These are phyloP conservation scores for Pseudopithomyces maydicus DNA, from an alignment of 2,329 filamentous ascomycete species.

Conservation along the genomic window DNA sequence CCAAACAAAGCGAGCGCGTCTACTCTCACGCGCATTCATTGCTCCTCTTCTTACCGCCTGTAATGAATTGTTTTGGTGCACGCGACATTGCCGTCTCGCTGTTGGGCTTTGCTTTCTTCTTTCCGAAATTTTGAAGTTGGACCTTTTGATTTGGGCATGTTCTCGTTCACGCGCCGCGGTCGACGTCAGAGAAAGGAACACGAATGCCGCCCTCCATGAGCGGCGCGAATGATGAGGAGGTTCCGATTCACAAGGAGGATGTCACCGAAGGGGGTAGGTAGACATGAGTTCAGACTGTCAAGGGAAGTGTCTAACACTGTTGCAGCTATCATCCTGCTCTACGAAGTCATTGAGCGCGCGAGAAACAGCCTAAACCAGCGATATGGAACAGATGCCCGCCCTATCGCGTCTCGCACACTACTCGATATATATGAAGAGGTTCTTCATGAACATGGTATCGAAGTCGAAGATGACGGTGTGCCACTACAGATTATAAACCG, in stretches of 20 bases:
- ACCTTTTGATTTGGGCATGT: constrained; percentile 34
- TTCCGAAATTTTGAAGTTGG: not conserved
- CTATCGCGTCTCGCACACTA: constrained; percentile 65
- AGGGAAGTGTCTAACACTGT: not conserved
- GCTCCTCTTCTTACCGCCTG: constrained; percentile 21
- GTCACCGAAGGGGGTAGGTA: constrained; percentile 42
- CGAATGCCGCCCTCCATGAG: constrained; percentile 51
- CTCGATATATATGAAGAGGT: constrained; percentile 81
- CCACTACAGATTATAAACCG: constrained; percentile 80
- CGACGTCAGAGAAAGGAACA: constrained; percentile 40
- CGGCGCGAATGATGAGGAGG: constrained; percentile 42
- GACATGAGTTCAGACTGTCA: not conserved
- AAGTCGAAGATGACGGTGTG: constrained; percentile 74
- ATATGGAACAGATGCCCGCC: constrained; percentile 53
- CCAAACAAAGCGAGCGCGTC: constrained; percentile 35
- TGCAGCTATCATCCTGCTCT: constrained; percentile 77
- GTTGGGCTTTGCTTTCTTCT: constrained; percentile 7
- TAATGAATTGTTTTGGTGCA: constrained; percentile 29
- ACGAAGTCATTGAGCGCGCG: constrained; percentile 75
- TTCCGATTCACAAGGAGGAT: constrained; percentile 45
- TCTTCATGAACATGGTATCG: constrained; percentile 71
- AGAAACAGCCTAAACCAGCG: constrained; percentile 63
- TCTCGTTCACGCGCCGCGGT: constrained; percentile 45
- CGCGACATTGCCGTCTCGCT: not conserved
- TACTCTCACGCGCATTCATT: constrained; percentile 14